Evolutionary conservation across 768 basidiomycete species (phyloP).

Genomic region (Inosperma sp.): DNA sequence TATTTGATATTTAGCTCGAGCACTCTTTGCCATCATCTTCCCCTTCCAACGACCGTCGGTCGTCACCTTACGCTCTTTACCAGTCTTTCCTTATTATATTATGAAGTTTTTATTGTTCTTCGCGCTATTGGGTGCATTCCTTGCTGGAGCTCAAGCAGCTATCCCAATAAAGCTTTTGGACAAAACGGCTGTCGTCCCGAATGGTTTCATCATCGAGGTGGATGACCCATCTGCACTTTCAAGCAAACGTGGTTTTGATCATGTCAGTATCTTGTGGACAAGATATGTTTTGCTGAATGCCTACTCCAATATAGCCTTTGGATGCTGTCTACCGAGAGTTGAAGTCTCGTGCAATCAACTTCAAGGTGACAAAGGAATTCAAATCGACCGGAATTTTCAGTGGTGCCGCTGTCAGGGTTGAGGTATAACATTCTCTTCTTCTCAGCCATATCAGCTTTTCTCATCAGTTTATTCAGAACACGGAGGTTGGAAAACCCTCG

Average conservation of each 20-base stretch:
- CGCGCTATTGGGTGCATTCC: not conserved
- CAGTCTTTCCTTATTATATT: too few species aligned
- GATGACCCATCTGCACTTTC: not conserved
- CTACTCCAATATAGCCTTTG: slow-evolving; percentile 36
- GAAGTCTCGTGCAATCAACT: slow-evolving; percentile 37
- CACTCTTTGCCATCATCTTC: too few species aligned
- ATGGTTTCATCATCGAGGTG: slow-evolving; percentile 10
- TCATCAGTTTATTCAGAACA: slow-evolving; percentile 12
- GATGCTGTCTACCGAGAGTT: slow-evolving; percentile 44
- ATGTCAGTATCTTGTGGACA: not conserved
- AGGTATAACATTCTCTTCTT: slow-evolving; percentile 15
- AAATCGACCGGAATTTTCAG: slow-evolving; percentile 51
- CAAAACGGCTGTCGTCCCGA: not conserved
- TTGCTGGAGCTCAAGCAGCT: not conserved
- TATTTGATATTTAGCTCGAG: too few species aligned
- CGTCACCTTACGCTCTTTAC: too few species aligned
- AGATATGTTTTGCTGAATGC: too few species aligned
- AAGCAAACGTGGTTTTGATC: not conserved
- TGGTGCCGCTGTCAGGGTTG: slow-evolving; percentile 49
- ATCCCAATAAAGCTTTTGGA: not conserved
- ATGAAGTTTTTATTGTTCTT: too few species aligned
- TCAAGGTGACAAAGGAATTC: slow-evolving; percentile 50
- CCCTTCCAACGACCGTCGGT: too few species aligned
- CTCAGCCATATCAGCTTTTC: not conserved
- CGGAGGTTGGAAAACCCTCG: slow-evolving; percentile 14